Evolutionary conservation across 495 filamentous ascomycete species (phyloP).

Genomic region (Hypoxylon intermedium): DNA sequence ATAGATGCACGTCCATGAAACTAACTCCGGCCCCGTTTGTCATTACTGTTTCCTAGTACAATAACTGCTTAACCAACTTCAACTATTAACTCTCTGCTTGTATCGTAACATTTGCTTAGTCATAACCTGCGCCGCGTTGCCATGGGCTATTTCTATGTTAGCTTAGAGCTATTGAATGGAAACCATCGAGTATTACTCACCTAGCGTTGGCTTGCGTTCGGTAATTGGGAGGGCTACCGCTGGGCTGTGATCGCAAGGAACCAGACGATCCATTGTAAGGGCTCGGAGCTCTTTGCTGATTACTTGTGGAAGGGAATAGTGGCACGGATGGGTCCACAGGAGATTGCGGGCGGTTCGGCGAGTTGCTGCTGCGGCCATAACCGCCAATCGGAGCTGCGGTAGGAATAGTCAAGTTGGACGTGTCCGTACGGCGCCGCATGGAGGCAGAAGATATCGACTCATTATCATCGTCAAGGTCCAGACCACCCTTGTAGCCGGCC

Average conservation of each 20-base stretch:
- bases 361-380: conserved; percentile 21
- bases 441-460: conserved; percentile 62
- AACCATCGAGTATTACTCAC: conserved; percentile 42
- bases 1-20: conserved; percentile 37
- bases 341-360: conserved; percentile 25
- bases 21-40: conserved; percentile 40
- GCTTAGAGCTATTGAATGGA: conserved; percentile 1
- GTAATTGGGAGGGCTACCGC: conserved; percentile 48
- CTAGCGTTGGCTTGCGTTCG: conserved; percentile 55
- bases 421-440: conserved; percentile 47
- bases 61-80: conserved; percentile 31
- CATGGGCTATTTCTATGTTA: conserved; percentile 52
- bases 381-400: conserved; percentile 14
- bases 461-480: conserved; percentile 80
- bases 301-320: conserved; percentile 35
- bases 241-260: conserved; percentile 41
- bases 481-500: conserved; percentile 64
- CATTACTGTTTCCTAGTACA: conserved; percentile 37
- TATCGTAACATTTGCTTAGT: conserved; percentile 40
- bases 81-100: conserved; percentile 30
- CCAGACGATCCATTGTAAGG: conserved; percentile 37
- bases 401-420: conserved; percentile 47
- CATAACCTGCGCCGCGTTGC: conserved; percentile 65
- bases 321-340: conserved; percentile 43
- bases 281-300: conserved; percentile 36